Evolutionary conservation across 2,329 filamentous ascomycete genomes (phyloP).

Genomic region (Ophiocordyceps camponoti-leonardi): DNA sequence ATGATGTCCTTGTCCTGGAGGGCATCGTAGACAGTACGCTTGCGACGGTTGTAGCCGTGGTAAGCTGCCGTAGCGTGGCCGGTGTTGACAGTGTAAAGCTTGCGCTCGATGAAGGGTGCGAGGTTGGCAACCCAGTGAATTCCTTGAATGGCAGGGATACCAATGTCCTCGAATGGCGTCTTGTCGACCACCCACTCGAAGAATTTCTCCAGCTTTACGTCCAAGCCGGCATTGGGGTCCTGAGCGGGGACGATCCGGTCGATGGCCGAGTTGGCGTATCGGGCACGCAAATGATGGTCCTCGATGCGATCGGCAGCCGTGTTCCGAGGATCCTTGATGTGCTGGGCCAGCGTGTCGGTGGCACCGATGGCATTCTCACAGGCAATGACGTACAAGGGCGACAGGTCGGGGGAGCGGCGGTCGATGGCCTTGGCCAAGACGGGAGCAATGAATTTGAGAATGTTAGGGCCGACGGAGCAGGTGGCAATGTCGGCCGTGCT

Average conservation of each 20-base stretch:
- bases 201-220: conserved; percentile 96
- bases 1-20: conserved; percentile 68
- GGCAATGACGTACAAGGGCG: conserved; percentile 79
- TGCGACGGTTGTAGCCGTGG: conserved; percentile 75
- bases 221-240: conserved; percentile 58
- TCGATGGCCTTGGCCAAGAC: conserved; percentile 91
- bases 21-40: conserved; percentile 76
- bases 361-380: conserved; percentile 97
- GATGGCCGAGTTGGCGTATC: conserved; percentile 94
- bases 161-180: conserved; percentile 58
- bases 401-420: conserved; percentile 42
- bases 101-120: conserved; percentile 93
- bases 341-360: conserved; percentile 68
- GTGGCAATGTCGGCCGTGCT: conserved; percentile 79
- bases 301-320: conserved; percentile 50
- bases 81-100: conserved; percentile 98
- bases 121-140: conserved; percentile 90
- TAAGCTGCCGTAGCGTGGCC: conserved; percentile 92
- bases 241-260: conserved; percentile 96
- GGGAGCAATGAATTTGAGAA: conserved; percentile 91
- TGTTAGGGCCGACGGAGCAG: conserved; percentile 89
- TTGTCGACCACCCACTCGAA: conserved; percentile 96
- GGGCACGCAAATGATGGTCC: conserved; percentile 55
- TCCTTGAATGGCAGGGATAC: conserved; percentile 57
- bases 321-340: conserved; percentile 62